phyloP scores from a whole-genome alignment of 2,329 filamentous ascomycete species.

The Monilinia vaccinii-corymbosi region DNA sequence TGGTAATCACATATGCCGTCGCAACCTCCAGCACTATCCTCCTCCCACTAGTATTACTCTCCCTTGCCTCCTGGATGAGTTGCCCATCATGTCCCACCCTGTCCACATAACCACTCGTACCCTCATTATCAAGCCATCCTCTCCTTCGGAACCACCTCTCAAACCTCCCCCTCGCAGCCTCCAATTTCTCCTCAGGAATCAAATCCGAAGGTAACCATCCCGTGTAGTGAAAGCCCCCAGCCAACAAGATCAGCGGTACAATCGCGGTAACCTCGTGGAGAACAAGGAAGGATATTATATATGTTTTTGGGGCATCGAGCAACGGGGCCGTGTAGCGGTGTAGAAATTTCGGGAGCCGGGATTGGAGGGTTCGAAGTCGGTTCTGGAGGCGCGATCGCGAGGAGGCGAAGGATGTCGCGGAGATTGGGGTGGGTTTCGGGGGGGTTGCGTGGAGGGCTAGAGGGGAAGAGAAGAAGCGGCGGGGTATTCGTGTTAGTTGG shows the following conservation, averaged over 20 bases:
- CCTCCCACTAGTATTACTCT: slow-evolving; percentile 27
- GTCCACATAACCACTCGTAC: slow-evolving; percentile 8
- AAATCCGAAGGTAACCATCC: slow-evolving; percentile 52
- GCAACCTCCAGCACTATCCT: slow-evolving; percentile 57
- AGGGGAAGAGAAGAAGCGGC: not conserved
- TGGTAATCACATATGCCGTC: slow-evolving; percentile 84
- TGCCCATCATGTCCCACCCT: slow-evolving; percentile 23
- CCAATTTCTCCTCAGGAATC: slow-evolving; percentile 6
- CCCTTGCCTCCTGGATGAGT: slow-evolving; percentile 23
- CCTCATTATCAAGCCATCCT: slow-evolving; percentile 64
- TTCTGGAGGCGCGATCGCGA: not conserved
- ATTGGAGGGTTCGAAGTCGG: not conserved
- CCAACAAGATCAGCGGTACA: slow-evolving; percentile 66
- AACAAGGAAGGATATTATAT: slow-evolving; percentile 77
- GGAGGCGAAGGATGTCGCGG: not conserved
- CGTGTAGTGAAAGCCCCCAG: slow-evolving; percentile 71
- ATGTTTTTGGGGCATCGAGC: slow-evolving; percentile 67
- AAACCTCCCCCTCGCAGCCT: slow-evolving; percentile 54
- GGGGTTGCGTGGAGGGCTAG: not conserved
- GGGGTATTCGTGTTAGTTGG: not conserved
- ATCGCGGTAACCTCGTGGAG: slow-evolving; percentile 89
- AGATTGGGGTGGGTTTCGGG: not conserved
- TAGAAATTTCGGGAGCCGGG: slow-evolving; percentile 48
- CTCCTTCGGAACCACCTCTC: slow-evolving; percentile 69
- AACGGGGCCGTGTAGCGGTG: slow-evolving; percentile 62